Base-by-base conservation (phyloP, 2,329 filamentous ascomycete species). In the Akanthomyces uredinophilus region DNA sequence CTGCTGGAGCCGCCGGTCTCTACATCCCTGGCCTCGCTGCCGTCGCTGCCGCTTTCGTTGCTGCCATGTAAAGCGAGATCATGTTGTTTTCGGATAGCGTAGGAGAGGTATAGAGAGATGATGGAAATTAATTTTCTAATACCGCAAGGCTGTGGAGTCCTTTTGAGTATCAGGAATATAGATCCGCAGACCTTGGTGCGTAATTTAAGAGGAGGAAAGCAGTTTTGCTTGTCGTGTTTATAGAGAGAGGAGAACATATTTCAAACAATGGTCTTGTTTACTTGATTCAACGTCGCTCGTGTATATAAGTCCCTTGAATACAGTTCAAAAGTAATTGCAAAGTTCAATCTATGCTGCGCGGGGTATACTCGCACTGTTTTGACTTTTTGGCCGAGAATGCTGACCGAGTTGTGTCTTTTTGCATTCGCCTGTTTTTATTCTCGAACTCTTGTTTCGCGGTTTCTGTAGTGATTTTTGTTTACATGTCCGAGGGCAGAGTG, bases 1-100 rank as follows among this genome's bases (percentile, higher is more conserved):
- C 67, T 4, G 64, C 63, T 14, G 68, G 65, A n/a, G 69, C 64
- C 37, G 64, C 64, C 18, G 59, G 41, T 18, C 61, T 64, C 57
- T 55, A 58, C 35, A 46, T 63, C 11, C 47, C 68, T 41, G 61
- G 65, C 39, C 43, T 68, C 50, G 62, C 65, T n/a, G 64, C 65
- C 37, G 22, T 69, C 41, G 66, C 61, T n/a, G 29, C 69, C 44
- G 64, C 59, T 27, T 16, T 65, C 52, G 63, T 66, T 39, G 64
- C 56, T 62, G 63, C 61, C 53, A 60, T 68, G 54, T 69, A 68
- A 65, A 65, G 54, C 49, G 27, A 29, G 27, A 46, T 24, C 18
- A 51, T 57, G 44, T 24, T 32, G 35, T 14, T 24, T 41, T n/a
- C 29, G 22, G 4, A n/a, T 22, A 6, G 18, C 24, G 7, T 50